phyloP scores from a whole-genome alignment of 164 flowering plant species.

The Berberis vulgaris region DNA sequence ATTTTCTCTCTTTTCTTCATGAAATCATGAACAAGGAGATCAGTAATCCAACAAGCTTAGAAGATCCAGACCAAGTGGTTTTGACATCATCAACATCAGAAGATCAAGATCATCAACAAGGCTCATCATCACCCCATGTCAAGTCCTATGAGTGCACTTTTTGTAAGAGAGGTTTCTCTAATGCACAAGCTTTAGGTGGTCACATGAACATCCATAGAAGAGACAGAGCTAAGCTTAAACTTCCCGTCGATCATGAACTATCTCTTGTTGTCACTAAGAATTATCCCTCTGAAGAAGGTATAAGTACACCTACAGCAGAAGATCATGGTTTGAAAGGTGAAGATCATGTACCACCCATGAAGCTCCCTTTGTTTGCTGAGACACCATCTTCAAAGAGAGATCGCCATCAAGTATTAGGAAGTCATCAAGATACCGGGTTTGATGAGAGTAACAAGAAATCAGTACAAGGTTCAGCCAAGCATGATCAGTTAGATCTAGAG shows the following conservation, averaged over 20 bases:
- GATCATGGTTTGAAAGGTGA: constrained; percentile 4
- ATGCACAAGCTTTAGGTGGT: constrained; percentile 42
- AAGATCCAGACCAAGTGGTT: background rate
- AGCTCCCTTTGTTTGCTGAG: constrained; percentile 23
- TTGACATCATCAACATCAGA: background rate
- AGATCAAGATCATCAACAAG: background rate
- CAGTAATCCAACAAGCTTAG: background rate
- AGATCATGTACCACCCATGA: constrained; percentile 6
- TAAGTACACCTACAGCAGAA: background rate
- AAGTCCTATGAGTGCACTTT: constrained; percentile 26
- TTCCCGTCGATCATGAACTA: constrained; percentile 5
- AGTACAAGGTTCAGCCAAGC: background rate
- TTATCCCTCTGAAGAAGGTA: background rate
- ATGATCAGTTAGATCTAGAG: constrained; percentile 37
- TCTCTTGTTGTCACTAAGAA: background rate
- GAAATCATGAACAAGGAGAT: background rate
- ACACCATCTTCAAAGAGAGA: constrained; percentile 1
- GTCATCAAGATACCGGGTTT: background rate
- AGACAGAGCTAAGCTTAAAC: constrained; percentile 43
- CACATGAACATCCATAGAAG: constrained; percentile 47
- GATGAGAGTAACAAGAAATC: constrained; percentile 9
- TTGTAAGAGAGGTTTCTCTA: constrained; percentile 32
- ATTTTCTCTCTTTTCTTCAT: no score
- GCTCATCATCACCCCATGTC: background rate
- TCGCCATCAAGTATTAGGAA: background rate